phyloP scores from a whole-genome alignment of 805 yeast species.

The Wickerhamomyces queroliae region DNA sequence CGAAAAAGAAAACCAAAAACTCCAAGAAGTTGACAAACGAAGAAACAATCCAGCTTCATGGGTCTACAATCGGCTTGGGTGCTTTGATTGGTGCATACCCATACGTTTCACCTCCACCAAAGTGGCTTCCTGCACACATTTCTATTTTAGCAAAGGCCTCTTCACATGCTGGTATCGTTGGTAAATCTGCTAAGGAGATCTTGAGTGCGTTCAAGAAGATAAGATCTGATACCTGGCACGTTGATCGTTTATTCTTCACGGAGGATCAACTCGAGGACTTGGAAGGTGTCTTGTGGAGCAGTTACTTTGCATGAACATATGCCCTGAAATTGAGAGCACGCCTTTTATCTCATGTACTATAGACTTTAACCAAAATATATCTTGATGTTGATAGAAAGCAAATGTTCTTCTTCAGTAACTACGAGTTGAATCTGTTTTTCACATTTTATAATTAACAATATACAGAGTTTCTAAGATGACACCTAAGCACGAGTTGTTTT shows the following conservation, averaged over 20 bases:
- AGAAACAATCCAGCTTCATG: slow-evolving; percentile 56
- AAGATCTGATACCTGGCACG: slow-evolving; percentile 94
- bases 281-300: slow-evolving; percentile 91
- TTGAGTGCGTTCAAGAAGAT: slow-evolving; percentile 84
- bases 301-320: slow-evolving; percentile 83
- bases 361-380: too few species aligned
- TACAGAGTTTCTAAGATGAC: not conserved
- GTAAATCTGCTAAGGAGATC: slow-evolving; percentile 75
- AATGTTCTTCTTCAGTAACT: too few species aligned
- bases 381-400: too few species aligned
- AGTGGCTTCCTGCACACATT: slow-evolving; percentile 77
- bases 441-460: not conserved
- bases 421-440: not conserved
- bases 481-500: slow-evolving; percentile 17
- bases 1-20: slow-evolving; percentile 21
- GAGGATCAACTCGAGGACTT: slow-evolving; percentile 80
- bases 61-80: slow-evolving; percentile 84
- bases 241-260: slow-evolving; percentile 71
- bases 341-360: too few species aligned
- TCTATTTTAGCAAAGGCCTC: slow-evolving; percentile 66
- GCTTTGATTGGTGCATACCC: slow-evolving; percentile 88
- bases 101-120: slow-evolving; percentile 84
- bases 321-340: too few species aligned
- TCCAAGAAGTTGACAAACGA: slow-evolving; percentile 29
- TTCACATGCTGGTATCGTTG: slow-evolving; percentile 71